Percentiles rank a stretch among this genome's conserved stretches.
phyloP scores from a whole-genome alignment of 2,329 filamentous ascomycete species.

The Stylonectria norvegica region DNA sequence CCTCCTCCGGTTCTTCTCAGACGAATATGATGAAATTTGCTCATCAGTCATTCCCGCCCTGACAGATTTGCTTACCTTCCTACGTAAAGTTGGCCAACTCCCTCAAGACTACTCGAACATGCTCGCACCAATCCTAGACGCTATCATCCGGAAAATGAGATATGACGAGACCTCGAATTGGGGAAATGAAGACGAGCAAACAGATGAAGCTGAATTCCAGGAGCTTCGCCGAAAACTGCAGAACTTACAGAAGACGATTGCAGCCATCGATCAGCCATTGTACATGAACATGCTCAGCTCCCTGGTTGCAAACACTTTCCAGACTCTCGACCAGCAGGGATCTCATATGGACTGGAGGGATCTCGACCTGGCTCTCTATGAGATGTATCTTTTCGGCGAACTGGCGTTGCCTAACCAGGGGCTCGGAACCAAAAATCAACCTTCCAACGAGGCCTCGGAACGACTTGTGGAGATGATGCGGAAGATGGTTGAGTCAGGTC shows the following conservation, averaged over 20 bases:
- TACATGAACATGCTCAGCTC: slow-evolving; percentile 87
- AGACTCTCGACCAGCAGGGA: slow-evolving; percentile 70
- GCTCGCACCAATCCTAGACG: slow-evolving; percentile 82
- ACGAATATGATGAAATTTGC: slow-evolving; percentile 98
- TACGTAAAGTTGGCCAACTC: slow-evolving; percentile 76
- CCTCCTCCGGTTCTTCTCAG: slow-evolving; percentile 89
- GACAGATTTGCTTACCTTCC: slow-evolving; percentile 85
- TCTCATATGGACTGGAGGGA: slow-evolving; percentile 88
- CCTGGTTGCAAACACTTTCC: slow-evolving; percentile 83
- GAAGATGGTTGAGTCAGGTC: slow-evolving; percentile 90
- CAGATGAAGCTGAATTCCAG: slow-evolving; percentile 95
- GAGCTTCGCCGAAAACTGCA: slow-evolving; percentile 88
- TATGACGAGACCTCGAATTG: slow-evolving; percentile 93
- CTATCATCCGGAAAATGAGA: slow-evolving; percentile 93
- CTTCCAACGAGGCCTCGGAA: slow-evolving; percentile 74
- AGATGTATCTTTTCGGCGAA: slow-evolving; percentile 95
- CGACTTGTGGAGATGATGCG: slow-evolving; percentile 88
- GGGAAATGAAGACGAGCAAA: slow-evolving; percentile 92
- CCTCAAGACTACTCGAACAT: slow-evolving; percentile 74
- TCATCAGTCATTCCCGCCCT: slow-evolving; percentile 91
- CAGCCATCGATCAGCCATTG: slow-evolving; percentile 79
- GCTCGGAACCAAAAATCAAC: slow-evolving; percentile 79
- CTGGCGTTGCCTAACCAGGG: slow-evolving; percentile 85
- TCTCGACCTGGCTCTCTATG: slow-evolving; percentile 85
- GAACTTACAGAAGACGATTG: slow-evolving; percentile 87